Conservation (phyloP, 331 rosid species). For the Pyracantha coccinea region DNA sequence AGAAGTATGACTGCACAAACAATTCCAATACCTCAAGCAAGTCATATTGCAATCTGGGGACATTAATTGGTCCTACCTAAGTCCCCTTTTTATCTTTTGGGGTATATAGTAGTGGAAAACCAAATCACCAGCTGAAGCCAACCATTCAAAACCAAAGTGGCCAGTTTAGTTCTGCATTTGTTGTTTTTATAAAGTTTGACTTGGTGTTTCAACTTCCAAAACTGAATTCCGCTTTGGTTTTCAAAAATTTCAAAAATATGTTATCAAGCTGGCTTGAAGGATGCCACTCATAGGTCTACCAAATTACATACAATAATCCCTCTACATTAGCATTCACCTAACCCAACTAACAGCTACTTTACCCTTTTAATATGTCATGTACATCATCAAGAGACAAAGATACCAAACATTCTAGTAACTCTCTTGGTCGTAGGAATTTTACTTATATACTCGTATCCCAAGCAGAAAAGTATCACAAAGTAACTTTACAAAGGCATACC, state of each 20-base stretch:
- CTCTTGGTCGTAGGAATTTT: background rate
- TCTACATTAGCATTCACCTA: background rate
- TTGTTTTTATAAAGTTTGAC: background rate
- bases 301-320: background rate
- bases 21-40: background rate
- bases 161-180: background rate
- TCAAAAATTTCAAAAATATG: background rate
- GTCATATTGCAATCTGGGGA: background rate
- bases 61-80: background rate
- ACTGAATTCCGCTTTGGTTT: background rate
- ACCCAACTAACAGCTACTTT: background rate
- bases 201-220: background rate
- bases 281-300: background rate
- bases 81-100: background rate
- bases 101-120: background rate
- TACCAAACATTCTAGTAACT: background rate
- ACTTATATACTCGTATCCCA: background rate
- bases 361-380: background rate
- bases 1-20: background rate
- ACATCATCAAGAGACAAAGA: background rate
- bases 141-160: background rate
- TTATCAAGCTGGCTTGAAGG: background rate
- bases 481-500: slow-evolving; percentile 33
- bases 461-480: background rate
- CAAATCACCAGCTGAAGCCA: background rate